phyloP scores from a whole-genome alignment of 2,329 filamentous ascomycete genomes.

The Botrytis fragariae region DNA sequence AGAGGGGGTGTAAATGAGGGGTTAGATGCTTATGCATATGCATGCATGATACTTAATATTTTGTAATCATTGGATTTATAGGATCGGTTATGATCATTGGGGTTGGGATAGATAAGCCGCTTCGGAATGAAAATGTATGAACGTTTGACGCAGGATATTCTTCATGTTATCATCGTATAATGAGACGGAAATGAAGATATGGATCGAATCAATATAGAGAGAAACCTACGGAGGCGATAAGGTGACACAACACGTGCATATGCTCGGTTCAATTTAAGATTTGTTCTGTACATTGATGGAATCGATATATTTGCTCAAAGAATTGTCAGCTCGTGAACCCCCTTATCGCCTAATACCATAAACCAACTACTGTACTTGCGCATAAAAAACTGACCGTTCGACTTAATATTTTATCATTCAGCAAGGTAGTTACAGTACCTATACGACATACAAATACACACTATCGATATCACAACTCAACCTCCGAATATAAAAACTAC shows the following conservation, averaged over 20 bases:
- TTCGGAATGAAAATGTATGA: not conserved
- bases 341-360: not conserved
- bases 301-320: not conserved
- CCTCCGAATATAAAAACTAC: not conserved
- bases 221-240: not conserved
- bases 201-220: not conserved
- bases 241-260: not conserved
- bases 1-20: not conserved
- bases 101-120: not conserved
- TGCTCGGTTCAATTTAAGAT: not conserved
- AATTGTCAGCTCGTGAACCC: not conserved
- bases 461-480: not conserved
- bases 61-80: not conserved
- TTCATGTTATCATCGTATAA: not conserved
- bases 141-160: not conserved
- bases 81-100: not conserved
- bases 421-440: not conserved
- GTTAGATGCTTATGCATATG: not conserved
- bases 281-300: not conserved
- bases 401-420: not conserved
- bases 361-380: not conserved
- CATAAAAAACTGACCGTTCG: not conserved
- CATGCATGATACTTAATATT: not conserved
- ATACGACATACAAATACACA: not conserved
- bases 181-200: not conserved